Percentiles rank a stretch among this genome's conserved stretches.
These are phyloP conservation scores for Mucor indicus DNA, from an alignment of 371 early-diverging fungal species.

Conservation along the genomic window DNA sequence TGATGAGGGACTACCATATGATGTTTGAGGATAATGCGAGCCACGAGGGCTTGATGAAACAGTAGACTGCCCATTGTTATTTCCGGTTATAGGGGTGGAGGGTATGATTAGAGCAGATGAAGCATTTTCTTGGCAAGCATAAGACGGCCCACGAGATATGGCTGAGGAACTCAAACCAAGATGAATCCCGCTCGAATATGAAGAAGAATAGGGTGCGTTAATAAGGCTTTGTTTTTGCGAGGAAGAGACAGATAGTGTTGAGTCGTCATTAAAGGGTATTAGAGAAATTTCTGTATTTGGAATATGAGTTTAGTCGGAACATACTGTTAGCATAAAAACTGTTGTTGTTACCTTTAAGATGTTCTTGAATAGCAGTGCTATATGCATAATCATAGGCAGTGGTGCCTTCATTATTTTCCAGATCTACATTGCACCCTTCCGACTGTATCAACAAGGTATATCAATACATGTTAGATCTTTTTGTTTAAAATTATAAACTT, in stretches of 20 bases:
- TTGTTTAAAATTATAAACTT: constrained; percentile 5
- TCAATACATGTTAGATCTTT: not conserved
- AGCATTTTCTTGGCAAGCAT: constrained; percentile 35
- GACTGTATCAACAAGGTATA: constrained; percentile 14
- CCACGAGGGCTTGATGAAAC: constrained; percentile 20
- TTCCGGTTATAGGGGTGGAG: not conserved
- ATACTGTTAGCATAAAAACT: not conserved
- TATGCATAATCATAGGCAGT: constrained; percentile 49
- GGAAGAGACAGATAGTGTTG: constrained; percentile 31
- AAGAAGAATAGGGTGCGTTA: constrained; percentile 36
- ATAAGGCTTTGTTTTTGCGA: constrained; percentile 22
- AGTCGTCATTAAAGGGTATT: constrained; percentile 34
- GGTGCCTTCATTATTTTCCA: constrained; percentile 33
- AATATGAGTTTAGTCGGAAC: not conserved
- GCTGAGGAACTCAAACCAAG: constrained; percentile 17
- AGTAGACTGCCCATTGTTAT: not conserved
- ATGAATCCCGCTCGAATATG: constrained; percentile 24
- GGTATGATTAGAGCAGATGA: constrained; percentile 34
- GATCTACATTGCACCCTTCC: constrained; percentile 46
- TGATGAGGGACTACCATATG: constrained; percentile 22
- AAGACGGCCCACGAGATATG: constrained; percentile 36
- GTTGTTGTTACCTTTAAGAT: constrained; percentile 30
- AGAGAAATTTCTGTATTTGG: constrained; percentile 28
- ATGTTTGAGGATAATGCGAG: constrained; percentile 11
- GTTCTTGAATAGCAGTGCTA: constrained; percentile 37